A percentile compares a stretch with the other conserved stretches of the same genome.
Evolutionary conservation across 768 basidiomycete genomes (phyloP).

Genomic region (Trametes coccinea): DNA sequence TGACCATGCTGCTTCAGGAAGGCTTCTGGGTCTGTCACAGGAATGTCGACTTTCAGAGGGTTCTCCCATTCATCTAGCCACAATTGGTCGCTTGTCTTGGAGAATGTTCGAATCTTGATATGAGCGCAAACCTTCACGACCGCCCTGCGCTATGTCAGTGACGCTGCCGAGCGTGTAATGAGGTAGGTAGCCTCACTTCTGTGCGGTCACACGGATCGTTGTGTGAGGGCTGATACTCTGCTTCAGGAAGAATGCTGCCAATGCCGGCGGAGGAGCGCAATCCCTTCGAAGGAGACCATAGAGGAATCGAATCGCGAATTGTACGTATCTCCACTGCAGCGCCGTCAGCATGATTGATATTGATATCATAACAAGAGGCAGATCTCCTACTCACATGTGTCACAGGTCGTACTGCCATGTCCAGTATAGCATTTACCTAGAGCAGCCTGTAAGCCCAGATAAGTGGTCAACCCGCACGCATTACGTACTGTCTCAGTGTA

Average conservation of each 20-base stretch:
- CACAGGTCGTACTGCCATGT: constrained; percentile 56
- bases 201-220: constrained; percentile 61
- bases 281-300: constrained; percentile 66
- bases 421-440: constrained; percentile 62
- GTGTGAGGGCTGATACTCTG: constrained; percentile 73
- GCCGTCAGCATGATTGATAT: neutral
- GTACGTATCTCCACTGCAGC: constrained; percentile 79
- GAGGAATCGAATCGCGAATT: constrained; percentile 67
- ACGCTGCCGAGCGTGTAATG: neutral
- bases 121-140: constrained; percentile 64
- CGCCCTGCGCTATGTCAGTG: constrained; percentile 44
- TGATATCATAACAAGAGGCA: constrained; percentile 6
- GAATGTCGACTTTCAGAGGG: constrained; percentile 52
- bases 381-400: constrained; percentile 63
- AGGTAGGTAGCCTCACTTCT: constrained; percentile 47
- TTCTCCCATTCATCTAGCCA: constrained; percentile 76
- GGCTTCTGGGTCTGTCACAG: constrained; percentile 46
- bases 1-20: constrained; percentile 49
- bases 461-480: neutral
- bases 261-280: constrained; percentile 47
- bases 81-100: constrained; percentile 59
- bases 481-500: constrained; percentile 51
- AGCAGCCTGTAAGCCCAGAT: neutral
- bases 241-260: constrained; percentile 63
- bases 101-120: constrained; percentile 77